phyloP scores from a whole-genome alignment of 805 yeast genomes.

The Candida boleticola region DNA sequence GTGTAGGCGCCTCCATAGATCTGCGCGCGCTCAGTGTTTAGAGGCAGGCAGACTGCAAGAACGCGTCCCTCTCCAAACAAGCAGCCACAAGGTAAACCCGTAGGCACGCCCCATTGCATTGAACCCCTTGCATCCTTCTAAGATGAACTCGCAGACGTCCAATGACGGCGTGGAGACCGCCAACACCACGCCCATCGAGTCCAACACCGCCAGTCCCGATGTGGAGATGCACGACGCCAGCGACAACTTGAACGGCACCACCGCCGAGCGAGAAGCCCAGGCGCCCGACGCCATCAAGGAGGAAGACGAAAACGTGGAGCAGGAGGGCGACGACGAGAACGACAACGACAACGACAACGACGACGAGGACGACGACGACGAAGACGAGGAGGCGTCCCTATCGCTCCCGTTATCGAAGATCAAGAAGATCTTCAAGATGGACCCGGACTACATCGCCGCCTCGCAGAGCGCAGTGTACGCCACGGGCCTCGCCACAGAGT shows the following conservation, averaged over 20 bases:
- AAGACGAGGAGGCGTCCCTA: slow-evolving; percentile 23
- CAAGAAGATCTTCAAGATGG: slow-evolving; percentile 70
- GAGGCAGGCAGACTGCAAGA: too few relatives aligned
- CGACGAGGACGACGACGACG: slow-evolving; percentile 21
- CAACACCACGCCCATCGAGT: background rate
- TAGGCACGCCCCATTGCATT: too few relatives aligned
- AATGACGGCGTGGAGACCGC: background rate
- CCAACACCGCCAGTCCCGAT: background rate
- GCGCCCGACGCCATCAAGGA: slow-evolving; percentile 9
- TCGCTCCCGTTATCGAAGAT: slow-evolving; percentile 65
- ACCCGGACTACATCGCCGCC: slow-evolving; percentile 67
- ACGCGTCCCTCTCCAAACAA: too few relatives aligned
- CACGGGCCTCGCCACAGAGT: slow-evolving; percentile 74
- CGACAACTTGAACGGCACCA: background rate
- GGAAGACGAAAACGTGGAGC: slow-evolving; percentile 5
- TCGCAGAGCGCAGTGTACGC: slow-evolving; percentile 73
- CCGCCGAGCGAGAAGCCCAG: background rate
- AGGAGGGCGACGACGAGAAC: background rate
- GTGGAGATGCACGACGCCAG: background rate
- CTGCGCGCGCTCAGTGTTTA: too few relatives aligned
- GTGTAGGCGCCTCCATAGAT: too few relatives aligned
- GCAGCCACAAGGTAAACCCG: too few relatives aligned
- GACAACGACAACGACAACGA: slow-evolving; percentile 13
- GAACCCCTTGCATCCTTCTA: too few relatives aligned
- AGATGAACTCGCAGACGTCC: background rate